A percentile compares a stretch with the other conserved stretches of the same genome.
Evolutionary conservation across 805 yeast species (phyloP).

Genomic region (Priceomyces melissophilus): DNA sequence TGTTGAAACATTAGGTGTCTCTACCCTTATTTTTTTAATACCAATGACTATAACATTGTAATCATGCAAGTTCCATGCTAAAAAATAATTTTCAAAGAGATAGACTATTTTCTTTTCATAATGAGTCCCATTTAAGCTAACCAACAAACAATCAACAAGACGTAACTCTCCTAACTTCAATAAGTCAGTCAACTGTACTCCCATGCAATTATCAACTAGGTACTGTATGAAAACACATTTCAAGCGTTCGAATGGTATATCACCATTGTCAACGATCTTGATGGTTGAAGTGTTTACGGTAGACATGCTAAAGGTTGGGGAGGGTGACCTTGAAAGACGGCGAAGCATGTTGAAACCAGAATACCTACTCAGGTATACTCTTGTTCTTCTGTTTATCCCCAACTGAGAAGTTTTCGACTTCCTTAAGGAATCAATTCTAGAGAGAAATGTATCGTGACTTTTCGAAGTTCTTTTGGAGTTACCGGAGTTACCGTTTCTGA

Average conservation of each 20-base stretch:
- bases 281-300: slow-evolving; percentile 16
- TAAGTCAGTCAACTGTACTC: slow-evolving; percentile 22
- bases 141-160: slow-evolving; percentile 31
- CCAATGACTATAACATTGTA: slow-evolving; percentile 9
- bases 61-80: slow-evolving; percentile 17
- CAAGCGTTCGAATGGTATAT: slow-evolving; percentile 22
- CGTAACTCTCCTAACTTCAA: slow-evolving; percentile 33
- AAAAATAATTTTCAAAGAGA: slow-evolving; percentile 31
- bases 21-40: slow-evolving; percentile 10
- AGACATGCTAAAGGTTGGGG: slow-evolving; percentile 19
- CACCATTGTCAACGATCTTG: slow-evolving; percentile 14
- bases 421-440: neutral
- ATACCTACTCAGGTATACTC: neutral
- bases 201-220: slow-evolving; percentile 21
- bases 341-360: neutral
- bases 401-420: neutral
- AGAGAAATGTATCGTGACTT: neutral
- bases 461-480: too few relatives aligned
- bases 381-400: neutral
- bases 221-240: slow-evolving; percentile 26
- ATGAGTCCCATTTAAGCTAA: slow-evolving; percentile 14
- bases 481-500: too few relatives aligned
- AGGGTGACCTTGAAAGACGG: slow-evolving; percentile 12
- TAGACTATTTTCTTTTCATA: slow-evolving; percentile 18
- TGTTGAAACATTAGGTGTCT: slow-evolving; percentile 23